These are phyloP conservation scores for Xylariaceae sp. DNA, from an alignment of 2,329 filamentous ascomycete species.

Conservation along the genomic window DNA sequence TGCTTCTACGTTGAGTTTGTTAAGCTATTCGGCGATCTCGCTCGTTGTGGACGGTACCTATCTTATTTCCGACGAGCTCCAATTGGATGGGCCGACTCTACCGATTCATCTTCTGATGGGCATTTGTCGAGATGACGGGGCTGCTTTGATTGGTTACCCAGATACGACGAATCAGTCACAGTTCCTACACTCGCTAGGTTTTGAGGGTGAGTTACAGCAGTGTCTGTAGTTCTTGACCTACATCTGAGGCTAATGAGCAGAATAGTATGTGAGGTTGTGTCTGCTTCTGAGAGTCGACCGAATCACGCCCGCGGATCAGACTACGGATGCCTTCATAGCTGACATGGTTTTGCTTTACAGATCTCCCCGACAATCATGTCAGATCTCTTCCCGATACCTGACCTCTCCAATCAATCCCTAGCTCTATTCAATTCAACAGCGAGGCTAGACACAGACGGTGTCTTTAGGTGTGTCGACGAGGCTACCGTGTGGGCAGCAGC, in stretches of 20 bases:
- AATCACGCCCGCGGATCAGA: too few relatives aligned
- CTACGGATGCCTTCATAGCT: too few relatives aligned
- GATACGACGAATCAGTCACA: slow-evolving; percentile 29
- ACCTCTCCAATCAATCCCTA: slow-evolving; percentile 46
- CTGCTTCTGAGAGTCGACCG: too few relatives aligned
- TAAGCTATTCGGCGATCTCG: slow-evolving; percentile 46
- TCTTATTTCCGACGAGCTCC: slow-evolving; percentile 45
- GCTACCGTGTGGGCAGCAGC: slow-evolving; percentile 54
- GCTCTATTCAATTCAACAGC: slow-evolving; percentile 55
- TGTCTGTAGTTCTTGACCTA: too few relatives aligned
- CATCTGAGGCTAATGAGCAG: too few relatives aligned
- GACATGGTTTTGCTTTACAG: too few relatives aligned
- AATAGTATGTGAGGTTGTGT: too few relatives aligned
- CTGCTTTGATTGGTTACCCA: slow-evolving; percentile 51
- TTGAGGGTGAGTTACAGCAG: slow-evolving; percentile 11
- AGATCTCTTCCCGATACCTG: slow-evolving; percentile 49
- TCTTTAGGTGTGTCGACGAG: slow-evolving; percentile 59
- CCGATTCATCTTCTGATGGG: slow-evolving; percentile 57
- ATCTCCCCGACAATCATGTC: too few relatives aligned
- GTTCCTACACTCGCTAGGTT: slow-evolving; percentile 36
- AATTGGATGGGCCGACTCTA: slow-evolving; percentile 45
- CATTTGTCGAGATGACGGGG: slow-evolving; percentile 52
- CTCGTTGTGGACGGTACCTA: slow-evolving; percentile 59
- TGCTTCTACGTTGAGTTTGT: slow-evolving; percentile 37
- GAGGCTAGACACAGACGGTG: slow-evolving; percentile 55